phyloP scores from a whole-genome alignment of 352 stramenopile genomes.

The Globisporangium megalacanthum region DNA sequence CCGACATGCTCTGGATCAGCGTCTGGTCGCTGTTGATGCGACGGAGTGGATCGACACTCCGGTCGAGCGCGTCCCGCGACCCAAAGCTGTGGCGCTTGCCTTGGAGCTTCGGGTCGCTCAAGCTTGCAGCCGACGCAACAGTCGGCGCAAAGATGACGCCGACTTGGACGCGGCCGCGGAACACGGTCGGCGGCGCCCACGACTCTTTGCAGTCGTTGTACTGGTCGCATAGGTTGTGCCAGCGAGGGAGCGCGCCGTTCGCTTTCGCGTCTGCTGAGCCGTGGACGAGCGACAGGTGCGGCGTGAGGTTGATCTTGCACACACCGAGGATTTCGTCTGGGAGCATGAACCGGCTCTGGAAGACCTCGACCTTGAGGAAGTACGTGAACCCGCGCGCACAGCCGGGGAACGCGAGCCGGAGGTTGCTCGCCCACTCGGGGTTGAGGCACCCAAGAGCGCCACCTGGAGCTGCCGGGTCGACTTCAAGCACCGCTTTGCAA shows the following conservation, averaged over 20 bases:
- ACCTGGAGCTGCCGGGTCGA: conserved; percentile 7
- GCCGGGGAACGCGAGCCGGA: conserved; percentile 71
- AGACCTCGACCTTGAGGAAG: conserved; percentile 75
- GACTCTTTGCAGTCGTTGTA: conserved; percentile 86
- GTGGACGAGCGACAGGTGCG: conserved; percentile 72
- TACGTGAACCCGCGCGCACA: conserved; percentile 72
- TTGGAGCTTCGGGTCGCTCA: conserved; percentile 42
- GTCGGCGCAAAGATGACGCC: conserved; percentile 75
- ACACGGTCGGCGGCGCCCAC: conserved; percentile 79
- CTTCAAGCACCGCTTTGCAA: conserved; percentile 37
- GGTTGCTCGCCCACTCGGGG: conserved; percentile 68
- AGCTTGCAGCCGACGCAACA: conserved; percentile 38
- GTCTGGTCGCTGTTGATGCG: conserved; percentile 30
- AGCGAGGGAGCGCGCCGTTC: conserved; percentile 70
- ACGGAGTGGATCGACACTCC: conserved; percentile 9
- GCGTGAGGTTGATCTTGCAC: conserved; percentile 83
- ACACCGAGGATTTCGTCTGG: conserved; percentile 72
- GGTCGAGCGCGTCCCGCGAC: background rate
- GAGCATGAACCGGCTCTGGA: conserved; percentile 83
- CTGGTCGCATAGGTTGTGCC: conserved; percentile 85
- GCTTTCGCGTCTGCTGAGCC: conserved; percentile 77
- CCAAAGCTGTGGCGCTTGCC: conserved; percentile 26
- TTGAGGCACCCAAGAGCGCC: conserved; percentile 20
- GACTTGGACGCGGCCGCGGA: conserved; percentile 69
- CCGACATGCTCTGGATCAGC: conserved; percentile 48